Evolutionary conservation across 768 basidiomycete genomes (phyloP).

Genomic region (Leccinellum luteum): DNA sequence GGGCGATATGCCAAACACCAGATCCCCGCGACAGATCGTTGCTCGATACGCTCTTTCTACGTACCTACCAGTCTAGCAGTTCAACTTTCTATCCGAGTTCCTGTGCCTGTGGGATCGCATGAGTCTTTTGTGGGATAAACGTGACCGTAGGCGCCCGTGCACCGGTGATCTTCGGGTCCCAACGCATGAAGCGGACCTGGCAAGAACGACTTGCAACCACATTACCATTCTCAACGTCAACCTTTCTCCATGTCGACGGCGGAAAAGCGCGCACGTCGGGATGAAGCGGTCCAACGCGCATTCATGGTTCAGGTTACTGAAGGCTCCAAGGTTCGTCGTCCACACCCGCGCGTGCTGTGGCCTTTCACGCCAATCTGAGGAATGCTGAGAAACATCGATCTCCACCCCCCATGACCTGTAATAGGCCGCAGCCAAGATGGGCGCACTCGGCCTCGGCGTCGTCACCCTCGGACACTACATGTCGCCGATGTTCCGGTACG

Average conservation of each 20-base stretch:
- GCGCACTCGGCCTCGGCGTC: constrained; percentile 56
- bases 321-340: constrained; percentile 48
- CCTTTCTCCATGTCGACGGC: constrained; percentile 23
- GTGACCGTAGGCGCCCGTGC: neutral
- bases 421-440: constrained; percentile 54
- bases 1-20: too few relatives aligned
- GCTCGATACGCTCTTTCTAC: neutral
- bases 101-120: neutral
- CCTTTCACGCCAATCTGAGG: neutral
- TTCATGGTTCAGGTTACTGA: constrained; percentile 58
- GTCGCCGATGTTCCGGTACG: constrained; percentile 74
- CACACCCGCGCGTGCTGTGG: neutral
- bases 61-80: neutral
- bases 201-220: neutral
- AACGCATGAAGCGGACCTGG: neutral
- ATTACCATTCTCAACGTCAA: neutral
- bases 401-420: neutral
- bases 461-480: constrained; percentile 61
- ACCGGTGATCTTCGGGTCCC: constrained; percentile 1
- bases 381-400: neutral
- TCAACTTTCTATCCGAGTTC: neutral
- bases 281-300: constrained; percentile 56
- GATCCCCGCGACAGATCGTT: neutral
- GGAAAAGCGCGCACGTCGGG: constrained; percentile 38
- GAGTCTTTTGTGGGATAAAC: neutral